phyloP scores from a whole-genome alignment of 2,329 filamentous ascomycete species.

The Fusarium praegraminearum region DNA sequence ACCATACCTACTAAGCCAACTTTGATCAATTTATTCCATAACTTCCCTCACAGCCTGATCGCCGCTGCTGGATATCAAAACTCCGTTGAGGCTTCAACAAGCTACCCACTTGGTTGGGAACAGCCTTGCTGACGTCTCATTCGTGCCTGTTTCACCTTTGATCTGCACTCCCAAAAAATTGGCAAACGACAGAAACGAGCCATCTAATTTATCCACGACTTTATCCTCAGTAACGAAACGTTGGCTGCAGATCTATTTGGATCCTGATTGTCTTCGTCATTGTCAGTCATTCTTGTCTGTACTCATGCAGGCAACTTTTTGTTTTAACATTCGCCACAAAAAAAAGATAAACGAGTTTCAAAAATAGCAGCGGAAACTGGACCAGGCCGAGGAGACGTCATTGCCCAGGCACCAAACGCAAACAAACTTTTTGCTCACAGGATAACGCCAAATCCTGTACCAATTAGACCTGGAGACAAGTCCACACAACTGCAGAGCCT shows the following conservation, averaged over 20 bases:
- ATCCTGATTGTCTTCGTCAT: conserved; percentile 13
- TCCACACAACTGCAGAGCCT: conserved; percentile 42
- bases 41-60: neutral
- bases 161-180: conserved; percentile 10
- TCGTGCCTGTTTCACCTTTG: conserved; percentile 5
- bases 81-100: conserved; percentile 1
- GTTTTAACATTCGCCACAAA: conserved; percentile 35
- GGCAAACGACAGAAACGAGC: neutral
- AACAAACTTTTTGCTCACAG: neutral
- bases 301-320: neutral
- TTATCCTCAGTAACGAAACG: neutral
- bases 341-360: conserved; percentile 33
- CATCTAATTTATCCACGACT: neutral
- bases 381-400: conserved; percentile 40
- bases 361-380: conserved; percentile 18
- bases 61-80: neutral
- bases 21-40: neutral
- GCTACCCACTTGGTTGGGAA: neutral
- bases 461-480: conserved; percentile 8
- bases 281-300: conserved; percentile 8
- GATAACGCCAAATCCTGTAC: conserved; percentile 11
- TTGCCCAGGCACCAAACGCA: conserved; percentile 26
- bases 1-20: neutral
- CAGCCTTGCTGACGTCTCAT: conserved; percentile 3
- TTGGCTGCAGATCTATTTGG: conserved; percentile 1